Base-by-base conservation (phyloP, 1,284 basidiomycete genomes). In the Crepidotus sp. region DNA sequence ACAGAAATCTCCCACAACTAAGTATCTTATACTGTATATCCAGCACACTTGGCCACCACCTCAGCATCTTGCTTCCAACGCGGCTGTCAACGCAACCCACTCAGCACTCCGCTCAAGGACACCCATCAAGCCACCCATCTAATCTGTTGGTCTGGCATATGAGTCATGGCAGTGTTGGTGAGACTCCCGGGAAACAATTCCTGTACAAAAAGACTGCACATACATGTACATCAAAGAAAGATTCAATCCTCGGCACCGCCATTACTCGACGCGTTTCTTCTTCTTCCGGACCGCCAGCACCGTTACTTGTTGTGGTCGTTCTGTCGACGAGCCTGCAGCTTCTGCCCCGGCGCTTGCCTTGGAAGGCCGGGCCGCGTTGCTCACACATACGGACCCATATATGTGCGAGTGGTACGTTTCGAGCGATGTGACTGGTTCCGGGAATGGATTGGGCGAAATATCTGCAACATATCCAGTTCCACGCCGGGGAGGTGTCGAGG, bases 201-300 rank as follows among this genome's bases (percentile, higher is more conserved):
- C 37, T 29, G 18, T 34, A 42, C 22, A 36, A 35, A 31, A 29
- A 29, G n/a, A 14, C 27, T n/a, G n/a, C 40, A 37, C 46, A 36
- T 40, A 39, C 32, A 50, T 50, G n/a, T n/a, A n/a, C n/a, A n/a
- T n/a, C n/a, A n/a, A n/a, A n/a, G n/a, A 45, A 50, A 50, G 45
- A 48, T 48, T 30, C 1, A 36, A 25, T 42, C 29, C 26, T 15
- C 30, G 37, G 25, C 47, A 42, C 41, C 36, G 47, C 50, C 45
- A 36, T 52, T 51, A 60, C 55, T 60, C 62, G 22, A 50, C 48
- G 49, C 65, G 61, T 61, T 75, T 74, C 66, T 77, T 80, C 65
- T 77, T 80, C 63, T 76, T 75, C 52, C 77, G 70, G 50, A 67
- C 80, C 40, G 74, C 65, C 45, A 85, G 59, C 50, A 79, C 70